Base-by-base conservation (phyloP, 352 stramenopile species). In the Phytopythium ostracodes region DNA sequence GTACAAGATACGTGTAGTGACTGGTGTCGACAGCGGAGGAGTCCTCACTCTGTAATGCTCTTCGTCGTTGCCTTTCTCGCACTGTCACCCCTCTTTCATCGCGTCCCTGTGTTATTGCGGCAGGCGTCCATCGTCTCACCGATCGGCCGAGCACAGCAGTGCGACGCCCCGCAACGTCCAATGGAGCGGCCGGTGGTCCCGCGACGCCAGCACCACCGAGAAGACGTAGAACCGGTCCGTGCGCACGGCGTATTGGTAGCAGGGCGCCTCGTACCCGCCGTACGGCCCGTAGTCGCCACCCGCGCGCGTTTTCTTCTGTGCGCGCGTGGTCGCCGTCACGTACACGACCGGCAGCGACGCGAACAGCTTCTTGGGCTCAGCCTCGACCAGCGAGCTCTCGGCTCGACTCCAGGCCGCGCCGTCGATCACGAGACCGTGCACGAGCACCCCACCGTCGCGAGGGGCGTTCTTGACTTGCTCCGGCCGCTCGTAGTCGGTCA, bases 201-300 rank as follows among this genome's bases (percentile, higher is more conserved):
- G 70, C 14, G 84, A 89, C n/a, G 83, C 83, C 33, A 94, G 72
- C 15, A 77, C 67, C 6, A 94, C 69, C 3, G 80, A 87, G 58
- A 91, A 89, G 73, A 94, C 87, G 53, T 87, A 87, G 66, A 91
- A 82, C 11, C 79, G 76, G 62, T 92, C 83, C 1, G 81, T 94
- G 24, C 84, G 81, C 46, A 73, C 64, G n/a, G 81, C 77, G 62
- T 94, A 92, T 51, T 84, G 83, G 70, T 94, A 94, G 24, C 85
- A 79, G 3, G 84, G 84, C 22, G 82, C 84, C 59, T 91, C 81
- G 65, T 90, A 94, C 36, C 77, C 82, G 27, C 84, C 81, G 61
- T 91, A 91, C 4, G 84, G 84, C 4, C 84, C 84, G 38, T 93
- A 87, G 63, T 91, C 84, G 18, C 67, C 66, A 27, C 74, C 82